Conservation (phyloP, 257 asterid species). For the Salvia splendens region DNA sequence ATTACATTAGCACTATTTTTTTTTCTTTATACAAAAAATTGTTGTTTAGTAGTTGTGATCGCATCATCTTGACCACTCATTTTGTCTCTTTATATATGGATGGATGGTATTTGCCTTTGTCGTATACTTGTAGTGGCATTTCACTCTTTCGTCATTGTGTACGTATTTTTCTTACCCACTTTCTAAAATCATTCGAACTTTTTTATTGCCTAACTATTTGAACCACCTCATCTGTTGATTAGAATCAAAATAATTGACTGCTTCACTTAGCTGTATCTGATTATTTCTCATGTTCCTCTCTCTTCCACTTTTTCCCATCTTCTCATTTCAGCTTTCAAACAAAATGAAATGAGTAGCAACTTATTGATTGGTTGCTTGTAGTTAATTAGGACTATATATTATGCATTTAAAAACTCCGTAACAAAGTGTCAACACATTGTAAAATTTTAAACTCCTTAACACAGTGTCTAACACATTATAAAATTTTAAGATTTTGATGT, state of each 20-base stretch:
- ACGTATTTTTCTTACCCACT: neutral
- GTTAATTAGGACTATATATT: no score
- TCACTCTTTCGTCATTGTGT: neutral
- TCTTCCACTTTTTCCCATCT: neutral
- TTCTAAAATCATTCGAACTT: neutral
- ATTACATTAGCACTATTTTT: neutral
- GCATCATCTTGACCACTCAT: constrained; percentile 17
- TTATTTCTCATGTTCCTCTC: neutral
- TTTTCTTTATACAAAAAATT: neutral
- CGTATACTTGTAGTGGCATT: neutral
- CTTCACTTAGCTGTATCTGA: neutral
- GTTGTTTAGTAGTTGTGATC: neutral
- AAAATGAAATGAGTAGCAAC: neutral
- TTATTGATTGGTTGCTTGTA: no score
- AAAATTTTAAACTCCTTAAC: no score
- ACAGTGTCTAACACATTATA: no score
- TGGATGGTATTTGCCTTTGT: constrained; percentile 12
- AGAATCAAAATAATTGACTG: neutral
- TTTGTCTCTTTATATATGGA: constrained; percentile 11
- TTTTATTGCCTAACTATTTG: neutral
- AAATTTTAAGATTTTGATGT: no score
- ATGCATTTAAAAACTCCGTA: no score
- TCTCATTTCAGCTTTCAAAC: neutral
- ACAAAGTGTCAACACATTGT: no score
- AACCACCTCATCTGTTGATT: neutral